Conservation (phyloP, 177 flowering plant species). For the Telopea speciosissima region DNA sequence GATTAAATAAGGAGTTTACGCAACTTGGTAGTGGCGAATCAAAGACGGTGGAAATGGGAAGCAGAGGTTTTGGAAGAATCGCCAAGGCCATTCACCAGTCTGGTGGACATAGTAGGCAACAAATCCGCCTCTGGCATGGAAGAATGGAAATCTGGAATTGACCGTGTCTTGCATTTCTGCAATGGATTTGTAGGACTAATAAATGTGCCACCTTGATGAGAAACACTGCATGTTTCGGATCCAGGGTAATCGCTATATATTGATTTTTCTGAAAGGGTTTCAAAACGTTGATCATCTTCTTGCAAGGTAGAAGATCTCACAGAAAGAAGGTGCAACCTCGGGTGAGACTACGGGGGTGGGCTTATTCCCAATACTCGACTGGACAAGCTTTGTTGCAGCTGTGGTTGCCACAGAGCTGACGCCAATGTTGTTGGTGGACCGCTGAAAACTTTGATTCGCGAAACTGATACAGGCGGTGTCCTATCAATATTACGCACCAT, state of each 20-base stretch:
- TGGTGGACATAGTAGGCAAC: conserved; percentile 20
- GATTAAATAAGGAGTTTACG: conserved; percentile 15
- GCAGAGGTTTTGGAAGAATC: conserved; percentile 17
- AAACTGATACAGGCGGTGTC: conserved; percentile 3
- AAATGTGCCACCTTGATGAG: conserved; percentile 7
- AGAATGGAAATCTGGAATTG: conserved; percentile 15
- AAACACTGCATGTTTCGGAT: conserved; percentile 5
- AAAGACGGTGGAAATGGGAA: conserved; percentile 23
- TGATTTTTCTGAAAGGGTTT: conserved; percentile 8
- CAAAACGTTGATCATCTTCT: background rate
- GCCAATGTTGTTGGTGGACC: background rate
- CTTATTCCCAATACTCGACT: conserved; percentile 6
- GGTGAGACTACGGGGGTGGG: background rate
- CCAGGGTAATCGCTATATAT: conserved; percentile 10
- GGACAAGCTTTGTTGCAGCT: conserved; percentile 23
- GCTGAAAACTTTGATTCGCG: conserved; percentile 3
- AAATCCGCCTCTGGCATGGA: conserved; percentile 25
- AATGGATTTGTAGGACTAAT: conserved; percentile 19
- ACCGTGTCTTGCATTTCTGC: conserved; percentile 7
- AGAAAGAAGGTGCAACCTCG: background rate
- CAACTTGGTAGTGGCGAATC: conserved; percentile 18
- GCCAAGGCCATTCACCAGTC: conserved; percentile 7
- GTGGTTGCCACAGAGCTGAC: conserved; percentile 8
- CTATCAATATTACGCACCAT: background rate
- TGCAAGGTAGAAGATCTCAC: background rate